Evolutionary conservation across 2,329 filamentous ascomycete species (phyloP).

Genomic region (Mariannaea elegans): DNA sequence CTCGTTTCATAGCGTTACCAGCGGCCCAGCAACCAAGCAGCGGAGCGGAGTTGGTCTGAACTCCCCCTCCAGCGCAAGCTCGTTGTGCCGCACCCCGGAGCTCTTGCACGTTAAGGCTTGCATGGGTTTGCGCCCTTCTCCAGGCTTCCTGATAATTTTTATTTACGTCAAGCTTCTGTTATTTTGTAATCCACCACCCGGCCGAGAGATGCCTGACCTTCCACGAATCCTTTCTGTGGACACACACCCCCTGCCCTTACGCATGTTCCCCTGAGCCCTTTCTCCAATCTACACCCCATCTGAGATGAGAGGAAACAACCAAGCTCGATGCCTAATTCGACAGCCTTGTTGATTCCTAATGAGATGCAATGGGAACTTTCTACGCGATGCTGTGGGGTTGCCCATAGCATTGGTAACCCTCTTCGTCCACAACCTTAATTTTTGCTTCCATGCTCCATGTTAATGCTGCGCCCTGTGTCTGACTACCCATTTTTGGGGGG

Average conservation of each 20-base stretch:
- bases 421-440: neutral
- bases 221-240: neutral
- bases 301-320: neutral
- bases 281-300: too few relatives aligned
- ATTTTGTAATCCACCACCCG: slow-evolving; percentile 11
- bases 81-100: neutral
- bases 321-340: slow-evolving; percentile 15
- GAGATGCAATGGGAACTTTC: slow-evolving; percentile 9
- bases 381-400: neutral
- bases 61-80: slow-evolving; percentile 4
- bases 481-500: too few relatives aligned
- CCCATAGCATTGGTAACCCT: neutral
- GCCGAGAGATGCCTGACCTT: slow-evolving; percentile 7
- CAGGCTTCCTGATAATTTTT: slow-evolving; percentile 1
- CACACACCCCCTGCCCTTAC: neutral
- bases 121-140: slow-evolving; percentile 3
- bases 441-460: neutral
- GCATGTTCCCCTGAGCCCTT: too few relatives aligned
- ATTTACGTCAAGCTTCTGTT: neutral
- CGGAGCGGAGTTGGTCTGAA: slow-evolving; percentile 15
- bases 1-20: slow-evolving; percentile 16
- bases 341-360: slow-evolving; percentile 11
- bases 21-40: slow-evolving; percentile 16
- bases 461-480: too few relatives aligned
- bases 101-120: neutral